Base-by-base conservation (phyloP, 2,329 filamentous ascomycete species). In the Amesomyces nigricolor region DNA sequence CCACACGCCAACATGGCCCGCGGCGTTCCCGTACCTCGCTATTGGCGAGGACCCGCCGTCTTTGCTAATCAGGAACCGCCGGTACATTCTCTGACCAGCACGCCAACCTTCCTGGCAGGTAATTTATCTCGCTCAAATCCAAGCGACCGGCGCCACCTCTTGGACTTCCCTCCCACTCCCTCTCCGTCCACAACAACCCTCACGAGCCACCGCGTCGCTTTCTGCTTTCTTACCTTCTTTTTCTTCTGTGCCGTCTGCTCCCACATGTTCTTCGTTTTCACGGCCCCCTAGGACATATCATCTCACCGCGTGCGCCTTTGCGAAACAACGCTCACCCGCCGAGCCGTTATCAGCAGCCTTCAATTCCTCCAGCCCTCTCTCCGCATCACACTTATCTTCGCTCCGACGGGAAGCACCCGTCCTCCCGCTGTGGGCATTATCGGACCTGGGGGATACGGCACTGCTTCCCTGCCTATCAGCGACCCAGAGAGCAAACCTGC, bases 71-170 rank as follows among this genome's bases (percentile, higher is more conserved):
- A 56, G 55, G 40, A 47, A 60, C 52, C 55, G 51, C 51, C 19
- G 56, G 57, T 61, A 62, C 60, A 53, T 57, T 29, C 42, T 45
- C 5, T 17, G 35, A 10, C 43, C 46, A 30, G 48, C 54, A 54
- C 53, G 56, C 58, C 56, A 19, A 19, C 17, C 17, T 19, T 19
- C 17, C 17, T 19, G 17, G 17, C 17, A 19, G 17, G 17, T 19
- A 64, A 64, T 64, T 63, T 64, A 64, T 64, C 62, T 63, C 61
- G 55, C 60, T 63, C 62, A 63, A 62, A 62, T 61, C 60, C 57
- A 43, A 56, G 56, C 56, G 53, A 58, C 44, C 48, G 50, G 46
- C 63, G 58, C 61, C 63, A 64, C 64, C 63, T 64, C 52, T 19
- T 51, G n/a, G 32, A 46, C 40, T 46, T 35, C 56, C 47, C 54